Evolutionary conservation across 768 basidiomycete species (phyloP).

Genomic region (Mycena vulgaris): DNA sequence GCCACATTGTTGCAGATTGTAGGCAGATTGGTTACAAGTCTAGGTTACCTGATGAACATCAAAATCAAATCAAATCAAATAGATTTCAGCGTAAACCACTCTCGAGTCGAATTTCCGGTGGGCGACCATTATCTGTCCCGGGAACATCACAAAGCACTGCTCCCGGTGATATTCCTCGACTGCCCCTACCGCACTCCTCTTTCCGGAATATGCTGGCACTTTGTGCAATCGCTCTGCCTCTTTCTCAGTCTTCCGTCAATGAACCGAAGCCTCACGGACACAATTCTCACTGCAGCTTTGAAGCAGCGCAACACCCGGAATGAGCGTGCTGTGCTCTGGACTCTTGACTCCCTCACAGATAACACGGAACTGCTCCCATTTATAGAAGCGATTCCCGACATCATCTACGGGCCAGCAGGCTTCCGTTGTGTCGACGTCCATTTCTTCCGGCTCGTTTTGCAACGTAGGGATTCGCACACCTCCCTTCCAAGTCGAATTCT

Average conservation of each 20-base stretch:
- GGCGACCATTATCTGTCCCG: too few relatives aligned
- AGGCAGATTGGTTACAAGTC: too few relatives aligned
- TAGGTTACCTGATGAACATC: too few relatives aligned
- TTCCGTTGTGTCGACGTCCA: slow-evolving; percentile 24
- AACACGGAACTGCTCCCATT: slow-evolving; percentile 34
- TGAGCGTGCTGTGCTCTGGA: slow-evolving; percentile 33
- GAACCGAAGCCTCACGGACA: slow-evolving; percentile 15
- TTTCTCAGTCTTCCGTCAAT: slow-evolving; percentile 4
- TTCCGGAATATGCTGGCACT: slow-evolving; percentile 23
- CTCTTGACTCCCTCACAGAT: slow-evolving; percentile 30
- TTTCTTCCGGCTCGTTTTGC: slow-evolving; percentile 27
- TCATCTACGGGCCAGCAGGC: slow-evolving; percentile 21
- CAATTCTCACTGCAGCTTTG: slow-evolving; percentile 13
- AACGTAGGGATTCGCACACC: slow-evolving; percentile 17
- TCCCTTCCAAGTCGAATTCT: slow-evolving; percentile 22
- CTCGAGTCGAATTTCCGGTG: too few relatives aligned
- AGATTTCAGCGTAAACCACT: too few relatives aligned
- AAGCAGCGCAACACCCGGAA: slow-evolving; percentile 18
- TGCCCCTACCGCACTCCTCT: slow-evolving; percentile 24
- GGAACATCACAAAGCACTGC: slow-evolving; percentile 18
- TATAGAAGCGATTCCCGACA: slow-evolving; percentile 28
- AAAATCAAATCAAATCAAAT: too few relatives aligned
- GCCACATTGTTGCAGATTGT: too few relatives aligned
- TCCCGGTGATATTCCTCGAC: background rate
- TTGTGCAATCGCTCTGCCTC: background rate